A percentile compares a stretch with the other conserved stretches of the same genome.
Evolutionary conservation across 139 green algal genomes (phyloP).

Genomic region (Diplosphaera chodatii): DNA sequence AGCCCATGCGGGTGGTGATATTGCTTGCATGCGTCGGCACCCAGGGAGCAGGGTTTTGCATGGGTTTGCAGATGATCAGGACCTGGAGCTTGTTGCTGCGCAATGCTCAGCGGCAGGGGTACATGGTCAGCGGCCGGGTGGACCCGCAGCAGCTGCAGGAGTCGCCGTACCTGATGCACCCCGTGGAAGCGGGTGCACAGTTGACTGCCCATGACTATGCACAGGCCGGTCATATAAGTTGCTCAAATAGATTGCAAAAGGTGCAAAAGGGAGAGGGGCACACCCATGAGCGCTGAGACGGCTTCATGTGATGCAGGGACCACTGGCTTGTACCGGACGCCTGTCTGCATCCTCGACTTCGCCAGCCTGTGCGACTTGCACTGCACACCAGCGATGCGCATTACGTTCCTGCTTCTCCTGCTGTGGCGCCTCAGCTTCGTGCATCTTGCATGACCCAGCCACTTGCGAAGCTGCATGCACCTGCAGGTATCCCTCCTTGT

Average conservation of each 20-base stretch:
- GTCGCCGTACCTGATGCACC: constrained; percentile 68
- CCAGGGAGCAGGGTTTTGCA: background rate
- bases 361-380: constrained; percentile 34
- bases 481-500: constrained; percentile 55
- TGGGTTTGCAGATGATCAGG: constrained; percentile 55
- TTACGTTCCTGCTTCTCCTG: too few relatives aligned
- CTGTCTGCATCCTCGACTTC: constrained; percentile 27
- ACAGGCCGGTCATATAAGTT: too few relatives aligned
- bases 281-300: too few relatives aligned
- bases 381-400: too few relatives aligned
- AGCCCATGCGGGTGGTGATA: too few relatives aligned
- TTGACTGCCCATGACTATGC: too few relatives aligned
- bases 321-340: constrained; percentile 51
- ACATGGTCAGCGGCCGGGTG: constrained; percentile 7
- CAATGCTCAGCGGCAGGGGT: constrained; percentile 36
- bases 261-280: too few relatives aligned
- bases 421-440: too few relatives aligned
- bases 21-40: background rate
- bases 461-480: too few relatives aligned
- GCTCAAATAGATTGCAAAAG: too few relatives aligned
- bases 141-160: constrained; percentile 42
- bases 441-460: too few relatives aligned
- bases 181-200: constrained; percentile 53
- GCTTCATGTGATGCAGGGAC: too few relatives aligned
- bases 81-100: constrained; percentile 64